Evolutionary conservation across 495 filamentous ascomycete genomes (phyloP).

Genomic region (Immersiella caudata): DNA sequence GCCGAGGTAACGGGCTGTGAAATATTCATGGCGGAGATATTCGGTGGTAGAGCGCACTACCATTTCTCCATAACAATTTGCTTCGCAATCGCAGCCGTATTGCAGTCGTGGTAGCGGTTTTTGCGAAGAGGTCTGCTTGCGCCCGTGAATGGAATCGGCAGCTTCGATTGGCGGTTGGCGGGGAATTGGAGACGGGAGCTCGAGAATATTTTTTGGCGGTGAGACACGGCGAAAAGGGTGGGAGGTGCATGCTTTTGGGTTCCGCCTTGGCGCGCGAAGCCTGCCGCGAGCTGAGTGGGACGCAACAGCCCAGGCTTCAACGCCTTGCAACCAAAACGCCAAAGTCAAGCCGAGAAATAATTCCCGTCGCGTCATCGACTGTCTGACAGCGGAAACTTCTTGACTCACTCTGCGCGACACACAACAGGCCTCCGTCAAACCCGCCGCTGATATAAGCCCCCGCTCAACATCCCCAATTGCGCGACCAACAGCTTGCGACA

Average conservation of each 20-base stretch:
- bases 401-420: not conserved
- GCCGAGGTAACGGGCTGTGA: slow-evolving; percentile 84
- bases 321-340: not conserved
- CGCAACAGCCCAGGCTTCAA: not conserved
- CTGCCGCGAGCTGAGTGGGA: not conserved
- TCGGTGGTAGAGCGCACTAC: slow-evolving; percentile 19
- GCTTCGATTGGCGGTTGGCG: slow-evolving; percentile 31
- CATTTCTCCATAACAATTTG: slow-evolving; percentile 21
- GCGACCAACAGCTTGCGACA: not conserved
- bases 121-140: slow-evolving; percentile 15
- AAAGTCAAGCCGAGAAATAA: not conserved
- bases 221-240: slow-evolving; percentile 30
- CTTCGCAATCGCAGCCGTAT: slow-evolving; percentile 1
- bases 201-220: slow-evolving; percentile 48
- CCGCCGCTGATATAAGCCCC: not conserved
- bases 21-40: slow-evolving; percentile 66
- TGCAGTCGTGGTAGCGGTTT: slow-evolving; percentile 3
- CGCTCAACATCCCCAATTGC: not conserved
- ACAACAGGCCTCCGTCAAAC: not conserved
- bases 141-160: slow-evolving; percentile 24
- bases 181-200: slow-evolving; percentile 29
- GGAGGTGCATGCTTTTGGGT: slow-evolving; percentile 17
- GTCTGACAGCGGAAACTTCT: not conserved
- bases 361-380: slow-evolving; percentile 4
- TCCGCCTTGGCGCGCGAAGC: not conserved